Evolutionary conservation across 2,329 filamentous ascomycete genomes (phyloP).

Genomic region (Fusarium pseudonygamai): DNA sequence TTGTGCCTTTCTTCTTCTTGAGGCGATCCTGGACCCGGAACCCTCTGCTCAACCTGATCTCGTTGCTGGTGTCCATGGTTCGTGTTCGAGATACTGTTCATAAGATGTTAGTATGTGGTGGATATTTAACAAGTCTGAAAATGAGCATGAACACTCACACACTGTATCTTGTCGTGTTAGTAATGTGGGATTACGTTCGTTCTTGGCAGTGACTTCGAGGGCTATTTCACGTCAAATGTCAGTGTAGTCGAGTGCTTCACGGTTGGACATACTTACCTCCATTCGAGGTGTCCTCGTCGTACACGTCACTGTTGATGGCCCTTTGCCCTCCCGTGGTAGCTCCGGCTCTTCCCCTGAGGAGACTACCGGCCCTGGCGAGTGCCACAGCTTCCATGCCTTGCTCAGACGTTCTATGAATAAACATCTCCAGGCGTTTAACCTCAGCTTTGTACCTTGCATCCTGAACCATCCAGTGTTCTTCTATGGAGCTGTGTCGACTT

Average conservation of each 20-base stretch:
- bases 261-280: constrained; percentile 6
- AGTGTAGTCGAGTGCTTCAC: background rate
- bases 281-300: background rate
- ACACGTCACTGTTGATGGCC: background rate
- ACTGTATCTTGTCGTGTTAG: constrained; percentile 24
- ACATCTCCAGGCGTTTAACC: constrained; percentile 46
- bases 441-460: constrained; percentile 43
- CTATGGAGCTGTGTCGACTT: constrained; percentile 46
- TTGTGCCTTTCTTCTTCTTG: background rate
- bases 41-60: constrained; percentile 48
- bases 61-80: constrained; percentile 31
- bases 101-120: background rate
- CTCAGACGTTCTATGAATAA: constrained; percentile 50
- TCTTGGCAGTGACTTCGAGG: background rate
- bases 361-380: constrained; percentile 53
- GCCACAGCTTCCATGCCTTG: constrained; percentile 57
- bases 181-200: background rate
- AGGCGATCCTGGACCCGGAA: constrained; percentile 20
- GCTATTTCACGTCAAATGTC: constrained; percentile 4
- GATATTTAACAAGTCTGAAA: background rate
- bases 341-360: constrained; percentile 38
- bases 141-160: constrained; percentile 9
- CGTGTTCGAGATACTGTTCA: constrained; percentile 32
- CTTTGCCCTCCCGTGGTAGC: background rate
- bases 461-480: constrained; percentile 37